phyloP scores from a whole-genome alignment of 768 basidiomycete species.

The Chalciporus sphaerocephalus region DNA sequence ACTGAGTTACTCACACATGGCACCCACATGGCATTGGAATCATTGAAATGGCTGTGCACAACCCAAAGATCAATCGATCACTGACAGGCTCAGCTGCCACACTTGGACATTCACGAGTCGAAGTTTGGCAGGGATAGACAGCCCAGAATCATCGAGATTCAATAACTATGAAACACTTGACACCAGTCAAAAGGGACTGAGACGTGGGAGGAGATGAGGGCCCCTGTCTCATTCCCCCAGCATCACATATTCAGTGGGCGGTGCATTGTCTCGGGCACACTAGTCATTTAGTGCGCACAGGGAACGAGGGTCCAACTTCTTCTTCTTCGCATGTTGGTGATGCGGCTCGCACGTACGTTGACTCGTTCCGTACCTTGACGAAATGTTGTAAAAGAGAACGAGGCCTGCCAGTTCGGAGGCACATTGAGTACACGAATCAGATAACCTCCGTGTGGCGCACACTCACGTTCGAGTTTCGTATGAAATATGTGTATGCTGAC shows the following conservation, averaged over 20 bases:
- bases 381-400: not conserved
- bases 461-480: not conserved
- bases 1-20: constrained; percentile 4
- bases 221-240: too few relatives aligned
- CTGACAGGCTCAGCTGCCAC: not conserved
- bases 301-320: not conserved
- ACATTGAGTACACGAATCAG: constrained; percentile 2
- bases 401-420: too few relatives aligned
- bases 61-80: not conserved
- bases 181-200: too few relatives aligned
- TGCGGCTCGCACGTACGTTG: not conserved
- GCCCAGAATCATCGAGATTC: too few relatives aligned
- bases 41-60: not conserved
- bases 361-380: constrained; percentile 3
- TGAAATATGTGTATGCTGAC: not conserved
- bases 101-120: too few relatives aligned
- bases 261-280: too few relatives aligned
- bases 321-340: not conserved
- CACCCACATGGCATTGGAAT: not conserved
- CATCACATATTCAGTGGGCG: too few relatives aligned
- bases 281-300: too few relatives aligned
- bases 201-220: too few relatives aligned
- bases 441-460: constrained; percentile 19
- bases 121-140: too few relatives aligned
- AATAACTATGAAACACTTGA: too few relatives aligned